phyloP scores from a whole-genome alignment of 106 monocot species.

The Dioscorea dumetorum region DNA sequence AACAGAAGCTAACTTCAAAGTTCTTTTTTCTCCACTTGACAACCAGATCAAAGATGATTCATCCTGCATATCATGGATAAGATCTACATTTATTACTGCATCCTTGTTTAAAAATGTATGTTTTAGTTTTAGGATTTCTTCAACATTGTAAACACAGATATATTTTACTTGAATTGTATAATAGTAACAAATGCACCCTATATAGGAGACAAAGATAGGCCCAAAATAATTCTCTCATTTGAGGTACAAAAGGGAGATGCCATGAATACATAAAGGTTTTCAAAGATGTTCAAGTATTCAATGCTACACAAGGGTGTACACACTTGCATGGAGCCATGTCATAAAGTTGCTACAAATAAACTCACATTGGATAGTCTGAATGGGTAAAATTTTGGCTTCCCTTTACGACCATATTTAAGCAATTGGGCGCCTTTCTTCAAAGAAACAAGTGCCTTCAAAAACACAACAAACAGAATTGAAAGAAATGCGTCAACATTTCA shows the following conservation, averaged over 20 bases:
- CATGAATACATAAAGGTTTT: too few relatives aligned
- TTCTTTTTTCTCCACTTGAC: constrained; percentile 60
- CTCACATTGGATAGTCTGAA: constrained; percentile 81
- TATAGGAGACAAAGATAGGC: too few relatives aligned
- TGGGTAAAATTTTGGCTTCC: constrained; percentile 82
- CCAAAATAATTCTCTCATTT: too few relatives aligned
- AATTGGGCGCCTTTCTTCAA: constrained; percentile 83
- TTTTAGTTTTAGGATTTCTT: too few relatives aligned
- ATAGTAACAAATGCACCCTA: too few relatives aligned
- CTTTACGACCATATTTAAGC: constrained; percentile 85
- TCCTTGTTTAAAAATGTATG: too few relatives aligned
- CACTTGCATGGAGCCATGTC: too few relatives aligned
- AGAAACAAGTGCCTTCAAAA: constrained; percentile 68
- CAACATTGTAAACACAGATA: background rate
- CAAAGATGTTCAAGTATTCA: too few relatives aligned
- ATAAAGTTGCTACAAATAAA: background rate
- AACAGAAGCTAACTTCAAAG: constrained; percentile 72
- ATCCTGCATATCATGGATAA: constrained; percentile 33
- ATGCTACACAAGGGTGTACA: too few relatives aligned
- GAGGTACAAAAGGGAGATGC: too few relatives aligned
- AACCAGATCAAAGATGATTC: constrained; percentile 79
- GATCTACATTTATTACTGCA: too few relatives aligned
- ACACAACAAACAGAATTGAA: background rate
- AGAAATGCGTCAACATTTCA: too few relatives aligned
- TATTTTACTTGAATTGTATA: background rate